Evolutionary conservation across 2,329 filamentous ascomycete species (phyloP).

Genomic region (Leptographium flavum): DNA sequence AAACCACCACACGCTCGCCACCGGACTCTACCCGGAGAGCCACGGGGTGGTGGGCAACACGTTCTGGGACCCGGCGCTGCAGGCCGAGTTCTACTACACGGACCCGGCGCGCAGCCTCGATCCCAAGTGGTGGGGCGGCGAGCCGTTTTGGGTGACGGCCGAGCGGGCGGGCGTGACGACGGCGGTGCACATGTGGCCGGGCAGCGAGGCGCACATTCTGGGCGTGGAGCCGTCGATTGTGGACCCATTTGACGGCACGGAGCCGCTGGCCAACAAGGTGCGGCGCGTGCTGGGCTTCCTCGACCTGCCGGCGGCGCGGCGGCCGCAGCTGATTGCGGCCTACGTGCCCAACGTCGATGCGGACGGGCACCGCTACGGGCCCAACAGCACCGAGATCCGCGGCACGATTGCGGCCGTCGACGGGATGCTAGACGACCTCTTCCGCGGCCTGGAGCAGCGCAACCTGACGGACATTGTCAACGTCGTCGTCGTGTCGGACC

Average conservation of each 20-base stretch:
- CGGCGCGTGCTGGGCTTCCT: slow-evolving; percentile 67
- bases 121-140: slow-evolving; percentile 86
- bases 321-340: slow-evolving; percentile 83
- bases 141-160: slow-evolving; percentile 88
- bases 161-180: slow-evolving; percentile 66
- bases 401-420: slow-evolving; percentile 69
- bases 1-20: slow-evolving; percentile 88
- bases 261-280: slow-evolving; percentile 62
- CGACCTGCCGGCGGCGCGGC: slow-evolving; percentile 53
- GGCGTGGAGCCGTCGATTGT: slow-evolving; percentile 64
- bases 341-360: slow-evolving; percentile 89
- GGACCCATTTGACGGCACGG: slow-evolving; percentile 71
- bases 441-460: slow-evolving; percentile 60
- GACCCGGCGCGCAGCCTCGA: slow-evolving; percentile 62
- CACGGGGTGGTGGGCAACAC: slow-evolving; percentile 90
- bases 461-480: slow-evolving; percentile 88
- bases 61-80: slow-evolving; percentile 72
- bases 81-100: slow-evolving; percentile 80
- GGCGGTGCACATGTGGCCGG: slow-evolving; percentile 97
- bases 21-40: slow-evolving; percentile 80
- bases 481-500: slow-evolving; percentile 89
- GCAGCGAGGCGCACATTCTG: slow-evolving; percentile 75
- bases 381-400: slow-evolving; percentile 85
- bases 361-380: slow-evolving; percentile 77
- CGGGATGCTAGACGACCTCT: slow-evolving; percentile 62